These are phyloP conservation scores for Lactuca sativa DNA, from an alignment of 129 eudicot species.

Conservation along the genomic window DNA sequence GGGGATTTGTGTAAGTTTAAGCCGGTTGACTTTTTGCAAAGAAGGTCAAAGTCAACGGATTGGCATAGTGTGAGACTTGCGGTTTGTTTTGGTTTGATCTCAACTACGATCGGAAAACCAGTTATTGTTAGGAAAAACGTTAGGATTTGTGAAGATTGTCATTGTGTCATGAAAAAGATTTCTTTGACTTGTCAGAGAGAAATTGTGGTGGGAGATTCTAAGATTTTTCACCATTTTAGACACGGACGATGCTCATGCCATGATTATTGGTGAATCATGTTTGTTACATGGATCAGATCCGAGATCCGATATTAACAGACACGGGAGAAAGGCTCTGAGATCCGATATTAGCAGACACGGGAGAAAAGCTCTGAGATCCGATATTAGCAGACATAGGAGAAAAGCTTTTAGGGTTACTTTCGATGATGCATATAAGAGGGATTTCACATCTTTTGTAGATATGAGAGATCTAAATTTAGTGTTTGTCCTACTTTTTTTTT, in stretches of 20 bases:
- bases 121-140: constrained; percentile 59
- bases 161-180: constrained; percentile 56
- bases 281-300: neutral
- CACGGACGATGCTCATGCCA: constrained; percentile 64
- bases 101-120: constrained; percentile 44
- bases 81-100: constrained; percentile 57
- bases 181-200: constrained; percentile 52
- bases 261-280: constrained; percentile 61
- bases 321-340: no score
- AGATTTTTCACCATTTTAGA: constrained; percentile 74
- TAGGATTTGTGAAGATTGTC: constrained; percentile 75
- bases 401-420: no score
- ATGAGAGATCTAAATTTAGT: no score
- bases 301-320: no score
- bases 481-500: no score
- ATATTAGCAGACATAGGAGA: no score
- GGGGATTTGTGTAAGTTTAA: constrained; percentile 38
- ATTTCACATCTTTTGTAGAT: no score
- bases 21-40: constrained; percentile 40
- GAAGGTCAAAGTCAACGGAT: constrained; percentile 41
- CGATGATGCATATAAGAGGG: no score
- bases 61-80: constrained; percentile 75
- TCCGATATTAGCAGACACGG: no score
- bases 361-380: no score
- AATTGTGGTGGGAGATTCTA: constrained; percentile 78